Evolutionary conservation across 106 monocot genomes (phyloP).

Genomic region (Dendrobium catenatum): DNA sequence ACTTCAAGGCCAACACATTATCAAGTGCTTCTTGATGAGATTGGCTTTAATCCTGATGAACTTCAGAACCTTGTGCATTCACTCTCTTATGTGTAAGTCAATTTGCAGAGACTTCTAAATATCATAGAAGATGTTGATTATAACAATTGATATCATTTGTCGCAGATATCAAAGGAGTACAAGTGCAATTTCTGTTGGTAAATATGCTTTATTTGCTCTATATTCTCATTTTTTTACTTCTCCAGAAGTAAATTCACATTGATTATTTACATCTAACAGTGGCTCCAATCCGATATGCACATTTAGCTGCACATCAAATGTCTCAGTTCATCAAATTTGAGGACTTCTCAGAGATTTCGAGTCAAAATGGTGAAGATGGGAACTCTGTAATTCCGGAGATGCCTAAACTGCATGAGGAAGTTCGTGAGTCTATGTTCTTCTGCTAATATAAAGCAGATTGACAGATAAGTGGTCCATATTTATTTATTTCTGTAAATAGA

Average conservation of each 20-base stretch:
- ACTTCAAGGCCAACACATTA: slow-evolving; percentile 76
- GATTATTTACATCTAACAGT: slow-evolving; percentile 26
- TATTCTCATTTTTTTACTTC: neutral
- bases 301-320: slow-evolving; percentile 67
- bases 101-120: neutral
- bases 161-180: slow-evolving; percentile 75
- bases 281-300: slow-evolving; percentile 77
- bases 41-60: slow-evolving; percentile 57
- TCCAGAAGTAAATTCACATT: neutral
- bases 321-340: slow-evolving; percentile 63
- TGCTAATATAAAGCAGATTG: slow-evolving; percentile 25
- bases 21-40: slow-evolving; percentile 78
- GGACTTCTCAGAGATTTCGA: slow-evolving; percentile 46
- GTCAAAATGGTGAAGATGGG: slow-evolving; percentile 16
- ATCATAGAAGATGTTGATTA: neutral
- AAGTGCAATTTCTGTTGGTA: slow-evolving; percentile 61
- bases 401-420: slow-evolving; percentile 51
- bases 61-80: slow-evolving; percentile 63
- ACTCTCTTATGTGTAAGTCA: slow-evolving; percentile 81
- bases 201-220: slow-evolving; percentile 5
- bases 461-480: neutral
- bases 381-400: slow-evolving; percentile 32
- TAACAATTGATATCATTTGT: neutral
- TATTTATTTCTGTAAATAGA: neutral
- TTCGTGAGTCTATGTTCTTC: slow-evolving; percentile 70